These are phyloP conservation scores for Arabis hirsuta DNA, from an alignment of 345 rosid genomes.

Conservation along the genomic window DNA sequence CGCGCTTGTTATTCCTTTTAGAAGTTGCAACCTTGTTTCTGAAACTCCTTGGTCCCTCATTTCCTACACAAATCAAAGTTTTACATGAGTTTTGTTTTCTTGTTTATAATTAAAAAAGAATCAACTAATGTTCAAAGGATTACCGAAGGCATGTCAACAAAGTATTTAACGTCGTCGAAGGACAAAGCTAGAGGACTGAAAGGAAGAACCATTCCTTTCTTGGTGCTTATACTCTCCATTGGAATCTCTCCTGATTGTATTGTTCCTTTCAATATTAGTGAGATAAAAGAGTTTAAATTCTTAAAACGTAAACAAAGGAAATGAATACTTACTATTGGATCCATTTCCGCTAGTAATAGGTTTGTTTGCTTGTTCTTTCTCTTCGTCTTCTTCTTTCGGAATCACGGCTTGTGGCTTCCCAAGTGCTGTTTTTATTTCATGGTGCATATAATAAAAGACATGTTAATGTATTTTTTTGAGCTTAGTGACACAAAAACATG, in stretches of 20 bases:
- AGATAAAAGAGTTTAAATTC: not conserved
- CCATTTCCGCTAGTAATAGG: not conserved
- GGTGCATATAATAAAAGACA: conserved; percentile 9
- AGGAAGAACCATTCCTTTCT: conserved; percentile 85
- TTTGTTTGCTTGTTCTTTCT: conserved; percentile 9
- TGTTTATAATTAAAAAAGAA: no score
- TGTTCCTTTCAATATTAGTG: not conserved
- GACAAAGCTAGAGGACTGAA: conserved; percentile 83
- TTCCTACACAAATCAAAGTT: no score
- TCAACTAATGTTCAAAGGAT: conserved; percentile 6
- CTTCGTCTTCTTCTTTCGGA: conserved; percentile 55
- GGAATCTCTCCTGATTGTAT: conserved; percentile 53
- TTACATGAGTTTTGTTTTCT: no score
- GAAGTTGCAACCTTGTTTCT: conserved; percentile 70
- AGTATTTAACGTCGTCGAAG: conserved; percentile 68
- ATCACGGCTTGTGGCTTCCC: conserved; percentile 71
- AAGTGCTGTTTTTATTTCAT: conserved; percentile 53
- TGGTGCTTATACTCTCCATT: conserved; percentile 47
- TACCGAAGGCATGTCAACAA: conserved; percentile 84
- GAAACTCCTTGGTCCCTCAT: conserved; percentile 88
- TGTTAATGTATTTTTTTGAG: not conserved
- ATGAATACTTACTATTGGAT: conserved; percentile 18
- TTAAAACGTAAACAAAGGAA: not conserved
- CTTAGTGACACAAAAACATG: not conserved
- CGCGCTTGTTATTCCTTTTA: conserved; percentile 69